These are phyloP conservation scores for Nakaseomyces nivariensis DNA, from an alignment of 1,139 yeast genomes.

Conservation along the genomic window DNA sequence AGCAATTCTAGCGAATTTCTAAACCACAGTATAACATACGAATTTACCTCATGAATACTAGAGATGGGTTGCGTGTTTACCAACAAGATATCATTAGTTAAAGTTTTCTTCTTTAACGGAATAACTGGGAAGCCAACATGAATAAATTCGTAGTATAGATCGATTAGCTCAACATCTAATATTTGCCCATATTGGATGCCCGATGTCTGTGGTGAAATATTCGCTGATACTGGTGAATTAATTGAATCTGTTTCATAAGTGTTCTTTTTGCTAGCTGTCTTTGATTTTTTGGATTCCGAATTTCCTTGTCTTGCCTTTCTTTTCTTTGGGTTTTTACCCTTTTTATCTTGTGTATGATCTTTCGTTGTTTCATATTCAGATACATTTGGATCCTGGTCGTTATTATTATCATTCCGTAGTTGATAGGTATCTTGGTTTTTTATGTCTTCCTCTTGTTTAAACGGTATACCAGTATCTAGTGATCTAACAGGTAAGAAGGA, in stretches of 20 bases:
- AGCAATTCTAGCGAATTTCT: constrained; percentile 42
- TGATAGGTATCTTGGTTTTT: not conserved
- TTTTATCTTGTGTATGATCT: not conserved
- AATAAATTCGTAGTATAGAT: constrained; percentile 42
- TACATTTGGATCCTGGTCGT: constrained; percentile 1
- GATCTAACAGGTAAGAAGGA: constrained; percentile 3
- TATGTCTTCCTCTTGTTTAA: not conserved
- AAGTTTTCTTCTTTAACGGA: constrained; percentile 38
- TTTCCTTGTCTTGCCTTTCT: not conserved
- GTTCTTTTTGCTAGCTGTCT: not conserved
- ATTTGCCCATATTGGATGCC: constrained; percentile 22
- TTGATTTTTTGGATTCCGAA: constrained; percentile 3
- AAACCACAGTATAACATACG: constrained; percentile 41
- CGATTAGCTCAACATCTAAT: constrained; percentile 27
- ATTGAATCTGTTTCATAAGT: constrained; percentile 6
- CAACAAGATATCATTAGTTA: constrained; percentile 29
- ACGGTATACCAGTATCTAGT: constrained; percentile 4
- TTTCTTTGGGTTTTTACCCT: not conserved
- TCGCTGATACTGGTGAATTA: constrained; percentile 8
- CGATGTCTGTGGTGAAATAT: constrained; percentile 2
- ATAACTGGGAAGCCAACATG: constrained; percentile 51
- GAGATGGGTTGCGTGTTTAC: constrained; percentile 29
- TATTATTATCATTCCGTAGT: not conserved
- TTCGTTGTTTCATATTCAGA: not conserved
- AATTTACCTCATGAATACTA: constrained; percentile 34